Evolutionary conservation across 192 early-diverging fungal species (phyloP), one percentile per base, ranked within the genome.

Genomic region (Entomortierella chlamydospora): DNA sequence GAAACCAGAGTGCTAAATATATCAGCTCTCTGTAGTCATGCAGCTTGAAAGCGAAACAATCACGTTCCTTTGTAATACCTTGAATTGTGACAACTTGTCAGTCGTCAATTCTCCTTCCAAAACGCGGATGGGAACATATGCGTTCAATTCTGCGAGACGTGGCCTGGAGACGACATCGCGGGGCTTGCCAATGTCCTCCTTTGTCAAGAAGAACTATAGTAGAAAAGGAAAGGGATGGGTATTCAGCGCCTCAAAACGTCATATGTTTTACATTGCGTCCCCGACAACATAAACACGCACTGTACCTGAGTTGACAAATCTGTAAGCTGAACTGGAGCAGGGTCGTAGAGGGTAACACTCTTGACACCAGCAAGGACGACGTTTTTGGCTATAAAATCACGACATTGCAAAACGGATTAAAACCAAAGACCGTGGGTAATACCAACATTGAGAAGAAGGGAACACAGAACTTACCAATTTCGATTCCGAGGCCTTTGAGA

Each of bases 351-450:
- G 11, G 96, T 96, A 23, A 99, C 98, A 73, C 96, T 97, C 86
- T 99, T 99, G 62, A 99, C 98, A 58, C 98, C 98, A 41, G 98
- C 98, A 39, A 99, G 91, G 63, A 98, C 89, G 28, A 99, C 91
- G 81, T 99, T 99, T 82, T 99, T 99, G 74, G 98, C 93, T 96
- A 64, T 22, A 51, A 47, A 25, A 37, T 3, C 53, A 43, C 5
- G 10, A 20, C 22, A 7, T n/a, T 23, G 57, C 22, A 43, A 23
- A 47, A 64, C 34, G 28, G 43, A 65, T 23, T 22, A 53, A 2
- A 4, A 37, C 34, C 34, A 37, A 37, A 10, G 10, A 37, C 10
- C 34, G 10, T 37, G 34, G 10, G 34, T 37, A 7, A 37, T 37
- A 37, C 5, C 34, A 37, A 37, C 10, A n/a, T 37, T 37, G 34